A percentile compares a stretch with the other conserved stretches of the same genome.
Evolutionary conservation across 106 monocot species (phyloP).

Genomic region (Phalaenopsis equestris): DNA sequence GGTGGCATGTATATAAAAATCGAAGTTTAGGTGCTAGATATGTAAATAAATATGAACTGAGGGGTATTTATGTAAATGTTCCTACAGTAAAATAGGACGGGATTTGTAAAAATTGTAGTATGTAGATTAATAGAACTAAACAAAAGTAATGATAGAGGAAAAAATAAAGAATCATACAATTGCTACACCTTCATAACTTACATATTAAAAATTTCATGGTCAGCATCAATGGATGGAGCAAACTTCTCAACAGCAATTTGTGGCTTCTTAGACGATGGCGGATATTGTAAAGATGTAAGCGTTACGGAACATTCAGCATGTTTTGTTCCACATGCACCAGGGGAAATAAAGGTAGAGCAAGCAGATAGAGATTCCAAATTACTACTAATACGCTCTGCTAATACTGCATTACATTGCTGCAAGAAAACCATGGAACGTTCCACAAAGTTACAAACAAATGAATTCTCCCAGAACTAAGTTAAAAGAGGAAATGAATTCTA

Average conservation of each 20-base stretch:
- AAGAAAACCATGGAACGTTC: neutral
- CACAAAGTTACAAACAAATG: neutral
- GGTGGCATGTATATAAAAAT: too few relatives aligned
- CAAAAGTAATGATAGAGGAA: neutral
- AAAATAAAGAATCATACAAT: neutral
- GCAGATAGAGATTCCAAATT: slow-evolving; percentile 12
- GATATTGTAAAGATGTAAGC: slow-evolving; percentile 12
- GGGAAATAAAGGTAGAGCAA: slow-evolving; percentile 10
- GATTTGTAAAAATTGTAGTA: neutral
- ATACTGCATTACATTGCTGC: slow-evolving; percentile 5
- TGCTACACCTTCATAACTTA: slow-evolving; percentile 24
- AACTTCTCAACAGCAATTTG: slow-evolving; percentile 18
- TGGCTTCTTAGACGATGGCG: slow-evolving; percentile 12
- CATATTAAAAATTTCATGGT: slow-evolving; percentile 52
- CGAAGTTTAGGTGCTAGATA: too few relatives aligned
- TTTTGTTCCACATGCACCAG: slow-evolving; percentile 19
- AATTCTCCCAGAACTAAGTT: neutral
- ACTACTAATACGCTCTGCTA: neutral
- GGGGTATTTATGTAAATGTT: too few relatives aligned
- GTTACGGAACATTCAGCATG: slow-evolving; percentile 5
- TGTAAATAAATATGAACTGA: too few relatives aligned
- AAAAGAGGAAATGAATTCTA: neutral
- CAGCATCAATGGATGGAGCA: slow-evolving; percentile 21
- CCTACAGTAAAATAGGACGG: neutral
- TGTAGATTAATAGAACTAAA: neutral